Percentiles rank a stretch among this genome's conserved stretches.
Conservation (phyloP, 2,329 filamentous ascomycete genomes). For the Diaporthe nobilis region DNA sequence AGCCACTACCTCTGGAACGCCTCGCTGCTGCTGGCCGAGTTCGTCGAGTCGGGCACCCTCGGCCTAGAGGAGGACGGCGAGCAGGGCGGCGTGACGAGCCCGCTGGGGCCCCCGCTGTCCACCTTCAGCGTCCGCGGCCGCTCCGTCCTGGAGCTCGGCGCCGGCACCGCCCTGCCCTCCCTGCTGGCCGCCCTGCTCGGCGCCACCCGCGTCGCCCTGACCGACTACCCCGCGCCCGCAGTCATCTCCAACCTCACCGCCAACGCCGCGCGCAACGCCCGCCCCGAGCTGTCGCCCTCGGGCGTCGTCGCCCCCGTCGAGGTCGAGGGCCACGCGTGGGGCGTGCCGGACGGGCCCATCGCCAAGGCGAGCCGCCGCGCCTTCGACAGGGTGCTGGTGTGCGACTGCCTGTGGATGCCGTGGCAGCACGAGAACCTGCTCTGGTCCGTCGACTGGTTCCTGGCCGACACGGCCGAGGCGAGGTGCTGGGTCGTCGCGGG, state of each 20-base stretch:
- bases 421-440: conserved; percentile 78
- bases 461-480: conserved; percentile 60
- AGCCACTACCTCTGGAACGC: conserved; percentile 84
- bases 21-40: conserved; percentile 67
- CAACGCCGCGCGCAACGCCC: conserved; percentile 70
- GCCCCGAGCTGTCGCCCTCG: conserved; percentile 50
- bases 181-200: conserved; percentile 64
- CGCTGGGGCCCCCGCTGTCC: conserved; percentile 36
- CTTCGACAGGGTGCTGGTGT: conserved; percentile 76
- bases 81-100: not conserved
- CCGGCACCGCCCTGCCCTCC: conserved; percentile 71
- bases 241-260: conserved; percentile 70
- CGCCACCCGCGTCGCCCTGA: conserved; percentile 68
- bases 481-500: conserved; percentile 77
- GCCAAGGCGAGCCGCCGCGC: conserved; percentile 48
- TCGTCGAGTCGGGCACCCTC: conserved; percentile 66
- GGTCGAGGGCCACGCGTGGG: conserved; percentile 77
- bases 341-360: conserved; percentile 57
- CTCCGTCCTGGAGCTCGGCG: conserved; percentile 75
- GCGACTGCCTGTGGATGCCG: conserved; percentile 84
- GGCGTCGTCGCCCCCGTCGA: conserved; percentile 49
- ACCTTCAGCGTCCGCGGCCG: conserved; percentile 65
- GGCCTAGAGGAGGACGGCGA: conserved; percentile 40
- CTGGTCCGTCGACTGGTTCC: conserved; percentile 73
- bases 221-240: conserved; percentile 76